Percentiles rank a stretch among this genome's conserved stretches.
These are phyloP conservation scores for Aplosporella prunicola DNA, from an alignment of 2,329 filamentous ascomycete genomes.

Conservation along the genomic window DNA sequence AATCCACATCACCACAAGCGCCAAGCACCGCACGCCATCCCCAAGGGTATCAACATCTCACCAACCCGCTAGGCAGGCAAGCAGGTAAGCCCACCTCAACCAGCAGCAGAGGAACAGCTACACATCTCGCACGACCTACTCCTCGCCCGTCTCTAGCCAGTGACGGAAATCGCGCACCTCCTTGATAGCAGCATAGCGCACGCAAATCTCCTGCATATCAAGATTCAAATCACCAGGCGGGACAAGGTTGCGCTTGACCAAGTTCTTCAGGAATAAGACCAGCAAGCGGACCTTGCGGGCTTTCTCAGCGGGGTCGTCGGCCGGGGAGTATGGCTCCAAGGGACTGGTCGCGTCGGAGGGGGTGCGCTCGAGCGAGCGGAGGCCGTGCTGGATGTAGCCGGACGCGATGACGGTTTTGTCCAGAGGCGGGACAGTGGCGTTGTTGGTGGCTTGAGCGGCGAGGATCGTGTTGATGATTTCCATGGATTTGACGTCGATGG, in stretches of 20 bases:
- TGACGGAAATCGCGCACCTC: conserved; percentile 31
- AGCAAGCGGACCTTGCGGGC: conserved; percentile 27
- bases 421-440: no score
- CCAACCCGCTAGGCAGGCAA: no score
- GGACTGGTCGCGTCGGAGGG: not conserved
- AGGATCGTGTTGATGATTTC: conserved; percentile 32
- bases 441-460: conserved; percentile 16
- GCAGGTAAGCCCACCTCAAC: no score
- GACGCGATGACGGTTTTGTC: conserved; percentile 22
- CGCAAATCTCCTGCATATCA: conserved; percentile 33
- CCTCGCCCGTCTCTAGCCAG: conserved; percentile 13
- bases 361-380: conserved; percentile 25
- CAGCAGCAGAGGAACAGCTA: no score
- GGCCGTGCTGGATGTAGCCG: conserved; percentile 30
- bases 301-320: conserved; percentile 26
- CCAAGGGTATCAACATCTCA: no score
- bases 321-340: conserved; percentile 9
- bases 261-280: conserved; percentile 29
- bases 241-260: conserved; percentile 24
- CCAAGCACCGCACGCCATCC: no score
- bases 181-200: conserved; percentile 30
- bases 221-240: conserved; percentile 24
- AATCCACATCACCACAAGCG: no score
- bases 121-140: no score
- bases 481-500: conserved; percentile 27